These are phyloP conservation scores for Eugenia klotzschiana DNA, from an alignment of 441 rosid species.

Conservation along the genomic window DNA sequence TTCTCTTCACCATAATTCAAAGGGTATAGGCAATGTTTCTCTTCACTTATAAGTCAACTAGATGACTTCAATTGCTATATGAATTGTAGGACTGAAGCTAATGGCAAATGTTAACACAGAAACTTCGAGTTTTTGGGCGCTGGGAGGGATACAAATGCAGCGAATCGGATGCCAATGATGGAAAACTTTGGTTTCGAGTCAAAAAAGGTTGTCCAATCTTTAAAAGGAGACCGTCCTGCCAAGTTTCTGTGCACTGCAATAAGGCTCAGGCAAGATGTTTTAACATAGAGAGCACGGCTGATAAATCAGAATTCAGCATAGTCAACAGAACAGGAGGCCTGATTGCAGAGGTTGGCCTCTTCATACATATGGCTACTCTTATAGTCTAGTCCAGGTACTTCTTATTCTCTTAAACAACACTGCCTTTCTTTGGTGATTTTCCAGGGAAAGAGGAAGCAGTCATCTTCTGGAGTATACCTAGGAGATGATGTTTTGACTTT, in stretches of 20 bases:
- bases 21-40: not conserved
- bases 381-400: not conserved
- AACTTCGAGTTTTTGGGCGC: not conserved
- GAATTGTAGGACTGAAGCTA: not conserved
- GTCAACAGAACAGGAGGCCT: not conserved
- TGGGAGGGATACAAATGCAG: constrained; percentile 2
- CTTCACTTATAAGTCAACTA: not conserved
- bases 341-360: not conserved
- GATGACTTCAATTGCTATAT: not conserved
- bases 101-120: not conserved
- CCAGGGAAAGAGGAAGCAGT: constrained; percentile 4
- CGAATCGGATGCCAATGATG: not conserved
- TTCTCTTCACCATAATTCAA: not conserved
- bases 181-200: not conserved
- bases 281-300: not conserved
- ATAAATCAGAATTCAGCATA: not conserved
- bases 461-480: constrained; percentile 1
- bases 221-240: not conserved
- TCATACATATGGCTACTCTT: not conserved
- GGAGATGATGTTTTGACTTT: not conserved
- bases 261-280: not conserved
- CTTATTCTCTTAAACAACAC: not conserved
- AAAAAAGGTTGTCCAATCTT: not conserved
- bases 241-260: not conserved
- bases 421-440: not conserved